Evolutionary conservation across 257 asterid species (phyloP), one percentile per base, ranked within the genome.

Genomic region (Fraxinus americana): DNA sequence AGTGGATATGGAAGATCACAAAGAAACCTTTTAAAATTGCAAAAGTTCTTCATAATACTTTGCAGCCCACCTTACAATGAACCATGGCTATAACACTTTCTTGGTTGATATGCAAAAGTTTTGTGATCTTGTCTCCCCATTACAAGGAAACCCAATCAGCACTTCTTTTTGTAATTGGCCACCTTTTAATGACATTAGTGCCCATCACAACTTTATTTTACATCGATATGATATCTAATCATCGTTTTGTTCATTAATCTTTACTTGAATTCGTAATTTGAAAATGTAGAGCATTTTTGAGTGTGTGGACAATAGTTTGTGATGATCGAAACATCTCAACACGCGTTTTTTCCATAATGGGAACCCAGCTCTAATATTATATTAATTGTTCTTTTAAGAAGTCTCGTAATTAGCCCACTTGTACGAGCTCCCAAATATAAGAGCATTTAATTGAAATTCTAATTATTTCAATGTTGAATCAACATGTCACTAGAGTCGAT

Each of bases 51-150:
- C 5, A 63, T 8, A 63, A 63, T 63, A 35, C 27, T n/a, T 63
- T 25, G 35, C 69, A 63, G 34, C 69, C 67, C 6, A 10, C 69
- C 69, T 63, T 63, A 25, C 35, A 63, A 1, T 63, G 69, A 63
- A 63, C 17, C 69, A n/a, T 7, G 66, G 4, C 29, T 23, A 57
- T 19, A 6, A 57, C 35, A 63, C 27, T 35, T 61, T 10, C 68
- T 25, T 9, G 32, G 68, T 25, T 59, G 67, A 59, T 59, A 0
- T 59, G 0, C 67, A 21, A 59, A 59, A 2, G 68, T 23, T 61
- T 39, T 61, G 68, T 23, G 14, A 61, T 61, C 68, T 61, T 61
- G 68, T 63, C 69, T 63, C 69, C 69, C 69, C 69, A 63, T 63
- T 63, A 63, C 35, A 63, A 8, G 14, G 35, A 63, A 25, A 63